phyloP scores from a whole-genome alignment of 371 early-diverging fungal species.

The Mortierella sp. region DNA sequence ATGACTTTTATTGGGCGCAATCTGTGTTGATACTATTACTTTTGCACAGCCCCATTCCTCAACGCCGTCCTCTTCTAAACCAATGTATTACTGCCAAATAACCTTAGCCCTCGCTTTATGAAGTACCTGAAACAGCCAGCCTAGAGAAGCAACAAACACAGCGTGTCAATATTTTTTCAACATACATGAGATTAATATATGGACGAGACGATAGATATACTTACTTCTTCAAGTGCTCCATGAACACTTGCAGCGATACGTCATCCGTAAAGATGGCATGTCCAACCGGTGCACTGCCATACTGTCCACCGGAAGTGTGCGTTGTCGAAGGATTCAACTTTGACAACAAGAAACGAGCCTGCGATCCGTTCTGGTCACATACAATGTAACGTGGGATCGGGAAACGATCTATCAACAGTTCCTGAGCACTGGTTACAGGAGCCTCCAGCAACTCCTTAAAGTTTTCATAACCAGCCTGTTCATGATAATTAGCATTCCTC shows the following conservation, averaged over 20 bases:
- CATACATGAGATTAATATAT: not conserved
- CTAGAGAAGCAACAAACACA: not conserved
- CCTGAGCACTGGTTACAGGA: conserved; percentile 92
- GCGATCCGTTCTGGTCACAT: conserved; percentile 98
- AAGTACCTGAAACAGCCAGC: conserved; percentile 17
- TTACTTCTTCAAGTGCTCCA: conserved; percentile 95
- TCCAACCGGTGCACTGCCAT: conserved; percentile 72
- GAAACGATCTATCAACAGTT: conserved; percentile 94
- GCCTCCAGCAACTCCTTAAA: conserved; percentile 95
- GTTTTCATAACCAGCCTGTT: conserved; percentile 92
- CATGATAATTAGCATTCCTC: conserved; percentile 95
- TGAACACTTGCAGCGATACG: conserved; percentile 97
- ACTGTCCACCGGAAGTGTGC: conserved; percentile 81
- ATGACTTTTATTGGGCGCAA: not conserved
- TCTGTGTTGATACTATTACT: not conserved
- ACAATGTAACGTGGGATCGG: conserved; percentile 99
- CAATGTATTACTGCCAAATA: not conserved
- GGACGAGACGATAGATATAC: conserved; percentile 15
- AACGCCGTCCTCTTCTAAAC: not conserved
- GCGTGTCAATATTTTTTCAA: not conserved
- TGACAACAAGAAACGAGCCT: conserved; percentile 99
- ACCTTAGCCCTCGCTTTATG: not conserved
- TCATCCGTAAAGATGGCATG: conserved; percentile 98
- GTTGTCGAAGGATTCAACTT: conserved; percentile 99
- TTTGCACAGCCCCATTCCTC: not conserved